Conservation (phyloP, 495 filamentous ascomycete species). For the Penicillium desertorum region DNA sequence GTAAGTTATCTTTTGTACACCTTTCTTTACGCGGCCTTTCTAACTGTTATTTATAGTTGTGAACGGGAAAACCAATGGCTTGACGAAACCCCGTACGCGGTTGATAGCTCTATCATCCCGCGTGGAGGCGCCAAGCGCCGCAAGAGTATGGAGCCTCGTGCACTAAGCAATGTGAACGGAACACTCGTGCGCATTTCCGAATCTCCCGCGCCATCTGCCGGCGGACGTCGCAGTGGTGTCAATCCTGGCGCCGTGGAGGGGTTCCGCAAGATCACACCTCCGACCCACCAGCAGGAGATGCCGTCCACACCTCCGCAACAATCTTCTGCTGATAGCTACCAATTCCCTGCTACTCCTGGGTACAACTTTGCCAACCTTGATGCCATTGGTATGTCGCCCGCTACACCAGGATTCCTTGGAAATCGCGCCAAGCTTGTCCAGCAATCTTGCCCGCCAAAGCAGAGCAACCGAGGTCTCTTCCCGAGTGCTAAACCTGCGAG, state of each 20-base stretch:
- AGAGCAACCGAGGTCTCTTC: conserved; percentile 49
- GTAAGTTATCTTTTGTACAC: conserved; percentile 46
- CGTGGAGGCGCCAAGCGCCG: conserved; percentile 74
- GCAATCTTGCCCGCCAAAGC: conserved; percentile 73
- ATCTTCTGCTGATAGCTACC: conserved; percentile 21
- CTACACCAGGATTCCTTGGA: conserved; percentile 56
- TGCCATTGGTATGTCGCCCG: conserved; percentile 50
- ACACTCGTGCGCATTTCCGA: conserved; percentile 43
- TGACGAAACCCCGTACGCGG: conserved; percentile 65
- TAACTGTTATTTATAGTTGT: conserved; percentile 53
- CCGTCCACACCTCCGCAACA: conserved; percentile 27
- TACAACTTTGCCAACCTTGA: conserved; percentile 43
- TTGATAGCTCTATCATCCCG: conserved; percentile 70
- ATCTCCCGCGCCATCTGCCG: conserved; percentile 35
- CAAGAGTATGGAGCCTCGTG: conserved; percentile 89
- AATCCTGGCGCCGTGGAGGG: conserved; percentile 40
- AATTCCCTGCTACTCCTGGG: conserved; percentile 37
- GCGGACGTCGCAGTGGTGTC: conserved; percentile 32
- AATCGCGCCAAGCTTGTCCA: conserved; percentile 58
- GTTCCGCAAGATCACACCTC: conserved; percentile 37
- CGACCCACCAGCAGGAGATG: conserved; percentile 18
- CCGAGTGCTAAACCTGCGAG: conserved; percentile 20
- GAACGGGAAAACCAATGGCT: conserved; percentile 77
- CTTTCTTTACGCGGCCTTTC: background rate
- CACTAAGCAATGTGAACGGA: conserved; percentile 70